phyloP scores from a whole-genome alignment of 441 rosid species.

The Croton laevigatus region DNA sequence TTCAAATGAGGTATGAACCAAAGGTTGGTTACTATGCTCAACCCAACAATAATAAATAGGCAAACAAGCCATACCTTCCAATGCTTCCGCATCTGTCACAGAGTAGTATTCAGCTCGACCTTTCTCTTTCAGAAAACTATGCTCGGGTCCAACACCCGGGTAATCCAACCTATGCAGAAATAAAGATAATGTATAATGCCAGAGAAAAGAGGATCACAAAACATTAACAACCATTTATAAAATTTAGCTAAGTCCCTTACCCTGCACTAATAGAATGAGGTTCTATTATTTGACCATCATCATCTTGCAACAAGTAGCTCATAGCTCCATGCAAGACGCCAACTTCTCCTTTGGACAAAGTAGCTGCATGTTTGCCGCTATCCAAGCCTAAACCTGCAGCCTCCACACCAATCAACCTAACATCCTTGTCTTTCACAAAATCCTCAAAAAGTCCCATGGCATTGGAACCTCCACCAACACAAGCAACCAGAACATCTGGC shows the following conservation, averaged over 20 bases:
- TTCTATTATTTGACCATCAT: conserved; percentile 87
- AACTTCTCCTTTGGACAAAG: conserved; percentile 76
- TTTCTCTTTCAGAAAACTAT: conserved; percentile 82
- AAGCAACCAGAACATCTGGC: conserved; percentile 89
- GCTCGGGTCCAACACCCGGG: conserved; percentile 99
- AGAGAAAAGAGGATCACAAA: background rate
- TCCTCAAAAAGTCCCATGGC: conserved; percentile 96
- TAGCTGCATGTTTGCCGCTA: conserved; percentile 94
- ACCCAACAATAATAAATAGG: background rate
- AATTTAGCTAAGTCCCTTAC: conserved; percentile 30
- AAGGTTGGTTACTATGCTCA: background rate
- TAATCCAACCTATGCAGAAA: conserved; percentile 71
- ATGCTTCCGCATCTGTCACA: conserved; percentile 86
- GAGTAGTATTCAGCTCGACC: conserved; percentile 81
- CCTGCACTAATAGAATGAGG: conserved; percentile 97
- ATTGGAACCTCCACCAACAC: conserved; percentile 92
- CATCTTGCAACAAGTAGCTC: conserved; percentile 92
- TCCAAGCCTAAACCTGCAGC: conserved; percentile 93
- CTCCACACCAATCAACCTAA: conserved; percentile 87
- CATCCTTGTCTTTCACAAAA: conserved; percentile 68
- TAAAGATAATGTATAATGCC: background rate
- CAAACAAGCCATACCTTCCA: conserved; percentile 55
- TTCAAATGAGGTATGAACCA: too few species aligned
- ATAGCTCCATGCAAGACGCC: conserved; percentile 96
- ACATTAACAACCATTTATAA: background rate